Percentiles rank a stretch among this genome's conserved stretches.
These are phyloP conservation scores for Aspergillus vadensis DNA, from an alignment of 2,329 filamentous ascomycete genomes.

Conservation along the genomic window DNA sequence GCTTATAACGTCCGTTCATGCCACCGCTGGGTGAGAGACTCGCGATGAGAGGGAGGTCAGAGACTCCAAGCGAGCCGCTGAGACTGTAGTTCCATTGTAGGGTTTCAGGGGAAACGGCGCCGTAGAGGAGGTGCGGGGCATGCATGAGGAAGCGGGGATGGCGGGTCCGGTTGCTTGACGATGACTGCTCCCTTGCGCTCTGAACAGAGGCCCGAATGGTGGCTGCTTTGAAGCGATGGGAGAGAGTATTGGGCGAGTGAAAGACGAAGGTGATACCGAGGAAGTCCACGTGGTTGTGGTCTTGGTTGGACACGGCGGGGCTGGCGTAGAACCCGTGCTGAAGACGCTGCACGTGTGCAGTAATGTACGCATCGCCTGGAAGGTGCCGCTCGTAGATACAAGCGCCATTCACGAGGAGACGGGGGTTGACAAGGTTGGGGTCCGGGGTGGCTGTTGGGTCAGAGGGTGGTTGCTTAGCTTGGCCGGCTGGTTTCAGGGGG, in stretches of 20 bases:
- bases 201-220: slow-evolving; percentile 44
- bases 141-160: slow-evolving; percentile 52
- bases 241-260: slow-evolving; percentile 46
- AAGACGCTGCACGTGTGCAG: slow-evolving; percentile 53
- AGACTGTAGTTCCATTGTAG: slow-evolving; percentile 53
- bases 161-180: slow-evolving; percentile 19
- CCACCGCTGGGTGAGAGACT: slow-evolving; percentile 47
- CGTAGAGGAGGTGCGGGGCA: slow-evolving; percentile 54
- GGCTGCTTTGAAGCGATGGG: slow-evolving; percentile 53
- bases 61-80: slow-evolving; percentile 50
- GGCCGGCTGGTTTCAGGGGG: slow-evolving; percentile 3
- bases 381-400: slow-evolving; percentile 54
- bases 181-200: slow-evolving; percentile 5
- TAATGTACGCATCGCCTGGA: slow-evolving; percentile 52
- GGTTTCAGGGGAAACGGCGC: slow-evolving; percentile 50
- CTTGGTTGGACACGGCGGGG: slow-evolving; percentile 44
- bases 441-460: slow-evolving; percentile 23
- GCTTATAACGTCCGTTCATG: slow-evolving; percentile 44
- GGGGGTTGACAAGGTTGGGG: slow-evolving; percentile 41
- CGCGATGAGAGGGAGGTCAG: slow-evolving; percentile 47
- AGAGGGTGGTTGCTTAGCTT: slow-evolving; percentile 6
- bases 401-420: slow-evolving; percentile 41
- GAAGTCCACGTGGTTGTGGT: slow-evolving; percentile 51
- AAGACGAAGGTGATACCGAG: slow-evolving; percentile 54
- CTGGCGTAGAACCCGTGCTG: slow-evolving; percentile 53